Evolutionary conservation across 129 eudicot species (phyloP).

Genomic region (Heracleum sosnowskyi): DNA sequence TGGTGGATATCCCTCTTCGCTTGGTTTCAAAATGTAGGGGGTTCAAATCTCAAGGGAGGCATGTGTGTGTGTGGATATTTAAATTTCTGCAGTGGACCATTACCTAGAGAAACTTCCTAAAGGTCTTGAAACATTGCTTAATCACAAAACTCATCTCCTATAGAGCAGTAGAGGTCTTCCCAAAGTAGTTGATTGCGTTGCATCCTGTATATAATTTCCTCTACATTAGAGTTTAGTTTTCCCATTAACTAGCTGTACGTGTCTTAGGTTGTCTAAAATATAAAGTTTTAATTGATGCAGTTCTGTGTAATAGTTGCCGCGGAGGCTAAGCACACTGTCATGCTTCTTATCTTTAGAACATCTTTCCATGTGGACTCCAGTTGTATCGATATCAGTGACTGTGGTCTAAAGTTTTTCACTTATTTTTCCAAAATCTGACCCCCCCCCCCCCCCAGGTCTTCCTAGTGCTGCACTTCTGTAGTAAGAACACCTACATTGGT

Average conservation of each 20-base stretch:
- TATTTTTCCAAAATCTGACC: background rate
- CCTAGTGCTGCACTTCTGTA: background rate
- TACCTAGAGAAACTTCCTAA: background rate
- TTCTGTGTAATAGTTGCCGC: background rate
- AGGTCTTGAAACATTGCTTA: background rate
- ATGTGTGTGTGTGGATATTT: background rate
- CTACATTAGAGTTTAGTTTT: background rate
- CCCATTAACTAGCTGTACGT: background rate
- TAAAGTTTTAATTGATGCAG: background rate
- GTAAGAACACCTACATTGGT: background rate
- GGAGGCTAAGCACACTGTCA: background rate
- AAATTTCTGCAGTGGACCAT: background rate
- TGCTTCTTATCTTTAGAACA: background rate
- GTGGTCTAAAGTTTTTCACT: background rate
- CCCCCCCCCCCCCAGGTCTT: background rate
- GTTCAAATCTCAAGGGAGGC: background rate
- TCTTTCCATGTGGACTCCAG: background rate
- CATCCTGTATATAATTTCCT: background rate
- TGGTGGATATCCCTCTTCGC: background rate
- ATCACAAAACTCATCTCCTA: background rate
- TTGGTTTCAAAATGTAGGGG: background rate
- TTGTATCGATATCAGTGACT: background rate
- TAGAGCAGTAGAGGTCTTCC: background rate
- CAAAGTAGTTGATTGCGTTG: background rate
- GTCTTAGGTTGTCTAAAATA: background rate